Percentiles rank a stretch among this genome's conserved stretches.
phyloP scores from a whole-genome alignment of 768 basidiomycete species.

The Floccularia luteovirens region DNA sequence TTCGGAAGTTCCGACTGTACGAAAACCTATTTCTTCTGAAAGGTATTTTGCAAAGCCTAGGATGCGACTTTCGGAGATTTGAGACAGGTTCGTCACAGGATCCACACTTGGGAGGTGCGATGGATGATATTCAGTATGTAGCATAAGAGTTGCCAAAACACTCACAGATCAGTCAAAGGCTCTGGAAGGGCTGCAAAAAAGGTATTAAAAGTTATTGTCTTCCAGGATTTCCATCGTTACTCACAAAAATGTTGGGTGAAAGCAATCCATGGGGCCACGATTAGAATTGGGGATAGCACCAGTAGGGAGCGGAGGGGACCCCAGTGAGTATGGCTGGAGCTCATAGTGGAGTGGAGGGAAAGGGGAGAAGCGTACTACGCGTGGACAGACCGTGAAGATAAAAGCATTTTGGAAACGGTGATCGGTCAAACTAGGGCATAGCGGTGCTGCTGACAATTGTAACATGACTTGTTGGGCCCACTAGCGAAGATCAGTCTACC shows the following conservation, averaged over 20 bases:
- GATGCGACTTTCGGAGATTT: conserved; percentile 66
- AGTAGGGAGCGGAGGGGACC: conserved; percentile 54
- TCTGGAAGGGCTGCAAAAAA: conserved; percentile 41
- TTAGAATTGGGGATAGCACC: conserved; percentile 43
- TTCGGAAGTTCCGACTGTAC: conserved; percentile 87
- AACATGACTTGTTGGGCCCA: too few species aligned
- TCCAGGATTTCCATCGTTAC: conserved; percentile 11
- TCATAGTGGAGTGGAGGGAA: too few species aligned
- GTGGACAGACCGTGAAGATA: too few species aligned
- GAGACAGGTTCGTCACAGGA: conserved; percentile 50
- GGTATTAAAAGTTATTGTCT: conserved; percentile 1
- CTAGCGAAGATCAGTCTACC: too few species aligned
- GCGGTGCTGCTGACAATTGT: too few species aligned
- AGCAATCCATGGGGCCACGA: conserved; percentile 40
- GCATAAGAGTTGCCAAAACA: too few species aligned
- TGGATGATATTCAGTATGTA: too few species aligned
- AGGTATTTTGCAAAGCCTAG: conserved; percentile 56
- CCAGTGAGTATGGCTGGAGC: conserved; percentile 40
- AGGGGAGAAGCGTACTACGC: too few species aligned
- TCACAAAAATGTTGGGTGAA: conserved; percentile 41
- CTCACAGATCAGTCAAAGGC: conserved; percentile 48
- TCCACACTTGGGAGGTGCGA: too few species aligned
- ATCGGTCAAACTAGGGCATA: too few species aligned
- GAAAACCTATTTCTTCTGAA: conserved; percentile 83
- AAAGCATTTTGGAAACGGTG: too few species aligned